Conservation (phyloP, 306 rosid genomes). For the Dicorynia guianensis region DNA sequence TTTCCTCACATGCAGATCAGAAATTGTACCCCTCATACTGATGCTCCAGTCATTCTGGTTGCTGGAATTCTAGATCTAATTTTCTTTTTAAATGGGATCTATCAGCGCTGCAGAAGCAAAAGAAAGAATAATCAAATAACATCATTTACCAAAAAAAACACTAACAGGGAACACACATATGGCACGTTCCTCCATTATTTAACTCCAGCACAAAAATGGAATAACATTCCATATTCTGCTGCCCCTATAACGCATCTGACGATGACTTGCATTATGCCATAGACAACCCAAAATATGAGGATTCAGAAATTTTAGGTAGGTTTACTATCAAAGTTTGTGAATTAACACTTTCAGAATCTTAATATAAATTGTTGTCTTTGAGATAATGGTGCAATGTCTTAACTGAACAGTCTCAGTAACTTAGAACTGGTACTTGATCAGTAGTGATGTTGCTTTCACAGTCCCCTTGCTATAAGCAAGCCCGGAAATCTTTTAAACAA, state of each 20-base stretch:
- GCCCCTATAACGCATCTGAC: neutral
- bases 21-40: conserved; percentile 20
- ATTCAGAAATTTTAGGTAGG: conserved; percentile 22
- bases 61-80: conserved; percentile 91
- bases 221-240: neutral
- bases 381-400: neutral
- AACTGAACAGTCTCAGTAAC: no score
- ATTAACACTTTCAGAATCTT: conserved; percentile 21
- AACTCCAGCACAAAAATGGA: conserved; percentile 7
- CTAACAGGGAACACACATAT: conserved; percentile 20
- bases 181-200: conserved; percentile 29
- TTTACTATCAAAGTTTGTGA: neutral
- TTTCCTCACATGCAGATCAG: conserved; percentile 37
- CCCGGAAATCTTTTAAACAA: neutral
- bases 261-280: conserved; percentile 16
- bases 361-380: neutral
- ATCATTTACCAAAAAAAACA: conserved; percentile 16
- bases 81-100: conserved; percentile 91
- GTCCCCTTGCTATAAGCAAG: neutral
- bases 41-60: conserved; percentile 51
- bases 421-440: no score
- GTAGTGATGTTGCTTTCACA: no score
- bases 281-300: neutral
- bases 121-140: conserved; percentile 28
- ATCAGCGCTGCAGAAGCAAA: conserved; percentile 76